These are phyloP conservation scores for Caryopteris hybrid DNA, from an alignment of 305 asterid genomes.

Conservation along the genomic window DNA sequence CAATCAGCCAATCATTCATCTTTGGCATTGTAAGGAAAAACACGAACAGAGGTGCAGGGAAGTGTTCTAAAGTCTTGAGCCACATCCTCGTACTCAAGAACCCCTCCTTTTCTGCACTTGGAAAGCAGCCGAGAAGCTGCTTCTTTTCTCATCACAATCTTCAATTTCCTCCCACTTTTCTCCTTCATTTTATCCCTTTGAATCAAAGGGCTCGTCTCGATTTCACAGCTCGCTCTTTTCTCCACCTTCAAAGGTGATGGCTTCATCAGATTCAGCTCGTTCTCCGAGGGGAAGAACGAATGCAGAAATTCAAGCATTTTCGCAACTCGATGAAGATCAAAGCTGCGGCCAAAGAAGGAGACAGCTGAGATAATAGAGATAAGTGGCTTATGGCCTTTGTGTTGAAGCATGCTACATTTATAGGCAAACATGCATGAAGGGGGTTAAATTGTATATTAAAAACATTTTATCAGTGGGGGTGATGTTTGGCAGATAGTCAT, in stretches of 20 bases:
- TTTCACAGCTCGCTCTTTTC: slow-evolving; percentile 22
- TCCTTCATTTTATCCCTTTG: background rate
- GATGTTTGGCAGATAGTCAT: background rate
- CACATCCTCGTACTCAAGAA: slow-evolving; percentile 17
- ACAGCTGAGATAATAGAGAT: background rate
- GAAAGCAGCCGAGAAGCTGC: slow-evolving; percentile 17
- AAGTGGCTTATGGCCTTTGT: background rate
- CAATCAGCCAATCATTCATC: slow-evolving; percentile 14
- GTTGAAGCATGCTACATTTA: background rate
- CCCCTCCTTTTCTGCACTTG: slow-evolving; percentile 15
- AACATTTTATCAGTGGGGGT: background rate
- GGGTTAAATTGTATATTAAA: background rate
- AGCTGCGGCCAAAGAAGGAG: background rate
- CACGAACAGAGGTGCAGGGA: background rate
- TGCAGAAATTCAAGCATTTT: background rate
- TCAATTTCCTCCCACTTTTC: background rate
- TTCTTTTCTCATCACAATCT: slow-evolving; percentile 22
- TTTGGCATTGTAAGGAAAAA: slow-evolving; percentile 1
- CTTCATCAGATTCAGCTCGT: background rate
- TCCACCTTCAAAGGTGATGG: background rate
- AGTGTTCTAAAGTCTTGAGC: background rate
- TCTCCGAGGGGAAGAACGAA: background rate
- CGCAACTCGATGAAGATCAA: too few relatives aligned
- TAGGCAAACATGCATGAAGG: background rate
- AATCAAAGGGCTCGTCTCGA: background rate